These are phyloP conservation scores for Aspergillus panamensis DNA, from an alignment of 495 filamentous ascomycete species.

Conservation along the genomic window DNA sequence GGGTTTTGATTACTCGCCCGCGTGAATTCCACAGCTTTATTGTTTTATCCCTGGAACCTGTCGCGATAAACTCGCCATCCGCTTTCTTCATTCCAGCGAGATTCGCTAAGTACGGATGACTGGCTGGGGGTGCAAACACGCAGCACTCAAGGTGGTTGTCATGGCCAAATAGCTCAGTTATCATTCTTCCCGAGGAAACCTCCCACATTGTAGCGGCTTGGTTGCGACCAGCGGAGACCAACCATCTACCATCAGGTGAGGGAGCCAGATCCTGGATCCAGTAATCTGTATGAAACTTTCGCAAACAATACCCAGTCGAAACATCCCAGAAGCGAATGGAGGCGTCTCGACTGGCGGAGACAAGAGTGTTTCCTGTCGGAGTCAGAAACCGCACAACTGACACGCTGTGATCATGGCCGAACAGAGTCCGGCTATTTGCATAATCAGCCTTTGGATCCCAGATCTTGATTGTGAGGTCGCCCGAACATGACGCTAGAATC, in stretches of 20 bases:
- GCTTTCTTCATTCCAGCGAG: constrained; percentile 82
- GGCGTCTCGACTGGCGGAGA: constrained; percentile 75
- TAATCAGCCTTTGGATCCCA: constrained; percentile 95
- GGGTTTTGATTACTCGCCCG: constrained; percentile 81
- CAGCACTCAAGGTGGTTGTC: constrained; percentile 90
- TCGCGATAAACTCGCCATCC: constrained; percentile 81
- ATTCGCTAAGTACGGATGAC: constrained; percentile 71
- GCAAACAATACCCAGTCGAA: constrained; percentile 86
- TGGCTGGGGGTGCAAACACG: constrained; percentile 75
- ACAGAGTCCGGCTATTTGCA: constrained; percentile 89
- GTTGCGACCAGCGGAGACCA: constrained; percentile 81
- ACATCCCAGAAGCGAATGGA: constrained; percentile 84
- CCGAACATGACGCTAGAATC: constrained; percentile 86
- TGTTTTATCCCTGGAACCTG: constrained; percentile 84
- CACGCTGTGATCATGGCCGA: constrained; percentile 89
- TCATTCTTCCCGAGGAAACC: constrained; percentile 61
- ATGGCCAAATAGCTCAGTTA: constrained; percentile 79
- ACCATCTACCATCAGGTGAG: constrained; percentile 76
- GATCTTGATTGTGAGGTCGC: constrained; percentile 89
- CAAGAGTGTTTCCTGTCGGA: constrained; percentile 74
- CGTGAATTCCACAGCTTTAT: constrained; percentile 88
- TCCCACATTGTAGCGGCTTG: constrained; percentile 85
- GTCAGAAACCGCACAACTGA: constrained; percentile 87
- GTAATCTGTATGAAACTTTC: constrained; percentile 72
- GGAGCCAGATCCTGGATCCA: constrained; percentile 88